Conservation (phyloP, 768 basidiomycete species). For the Pleurotus tuber-regium region DNA sequence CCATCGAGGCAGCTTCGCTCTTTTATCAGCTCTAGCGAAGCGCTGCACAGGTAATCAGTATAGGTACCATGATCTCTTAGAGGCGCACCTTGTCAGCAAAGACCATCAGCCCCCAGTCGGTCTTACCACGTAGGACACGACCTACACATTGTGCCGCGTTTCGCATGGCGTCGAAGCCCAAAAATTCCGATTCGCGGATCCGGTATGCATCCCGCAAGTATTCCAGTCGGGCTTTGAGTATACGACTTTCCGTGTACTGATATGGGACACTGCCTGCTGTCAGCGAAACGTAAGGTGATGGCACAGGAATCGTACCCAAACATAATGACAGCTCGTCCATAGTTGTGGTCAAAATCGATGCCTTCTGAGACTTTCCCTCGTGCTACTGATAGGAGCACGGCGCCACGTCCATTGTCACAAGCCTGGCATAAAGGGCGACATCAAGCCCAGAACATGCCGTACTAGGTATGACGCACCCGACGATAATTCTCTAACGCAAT, state of each 20-base stretch:
- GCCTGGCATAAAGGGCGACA: slow-evolving; percentile 55
- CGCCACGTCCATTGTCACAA: slow-evolving; percentile 97
- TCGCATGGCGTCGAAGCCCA: slow-evolving; percentile 99
- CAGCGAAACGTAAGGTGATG: not conserved
- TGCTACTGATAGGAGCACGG: slow-evolving; percentile 94
- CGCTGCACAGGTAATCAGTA: slow-evolving; percentile 47
- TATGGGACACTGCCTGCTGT: slow-evolving; percentile 71
- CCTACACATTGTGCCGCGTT: slow-evolving; percentile 99
- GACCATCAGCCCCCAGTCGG: slow-evolving; percentile 99
- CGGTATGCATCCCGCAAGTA: slow-evolving; percentile 98
- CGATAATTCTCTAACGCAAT: slow-evolving; percentile 95
- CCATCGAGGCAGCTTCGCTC: slow-evolving; percentile 96
- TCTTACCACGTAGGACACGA: slow-evolving; percentile 95
- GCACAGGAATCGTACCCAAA: slow-evolving; percentile 69
- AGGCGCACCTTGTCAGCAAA: slow-evolving; percentile 93
- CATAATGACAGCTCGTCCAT: slow-evolving; percentile 98
- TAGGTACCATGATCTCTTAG: not conserved
- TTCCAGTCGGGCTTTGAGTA: slow-evolving; percentile 94
- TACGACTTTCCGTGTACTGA: slow-evolving; percentile 97
- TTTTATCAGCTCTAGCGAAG: slow-evolving; percentile 89
- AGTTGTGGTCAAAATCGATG: slow-evolving; percentile 99
- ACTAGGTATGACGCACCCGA: slow-evolving; percentile 50
- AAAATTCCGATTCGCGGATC: slow-evolving; percentile 96
- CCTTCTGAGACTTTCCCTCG: slow-evolving; percentile 99
- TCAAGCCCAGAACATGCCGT: slow-evolving; percentile 8